Evolutionary conservation across 129 eudicot genomes (phyloP), one percentile per base, ranked within the genome.

Genomic region (Arctium minus): DNA sequence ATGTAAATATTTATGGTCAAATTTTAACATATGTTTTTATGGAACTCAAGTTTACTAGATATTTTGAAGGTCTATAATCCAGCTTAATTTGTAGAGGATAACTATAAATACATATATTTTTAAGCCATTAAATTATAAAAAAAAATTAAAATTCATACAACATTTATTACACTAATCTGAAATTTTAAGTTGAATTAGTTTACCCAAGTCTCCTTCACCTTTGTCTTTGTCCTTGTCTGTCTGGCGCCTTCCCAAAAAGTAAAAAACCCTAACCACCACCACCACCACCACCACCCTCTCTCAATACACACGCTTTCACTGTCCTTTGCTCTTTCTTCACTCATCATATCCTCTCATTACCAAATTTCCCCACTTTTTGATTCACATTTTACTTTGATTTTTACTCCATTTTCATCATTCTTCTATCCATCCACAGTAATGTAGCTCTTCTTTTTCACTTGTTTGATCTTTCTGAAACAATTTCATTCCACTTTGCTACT

Each of bases 201-300:
- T 31, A 77, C 82, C 35, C 79, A 77, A 48, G 35, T 35, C 36
- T 73, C 85, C 88, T 86, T 79, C 86, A 87, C 56, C 85, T 82
- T 87, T 83, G 82, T 79, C 27, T 36, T 3, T 27, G 38, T 72
- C 65, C 80, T 75, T 84, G 83, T 79, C 91, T 84, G 83, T 79
- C 91, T 88, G 90, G 90, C 91, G 85, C 91, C 82, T 37, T 44
- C 76, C 72, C 65, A 77, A 72, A 77, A 60, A 67, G 83, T 56
- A 77, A 89, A 86, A 86, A 89, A 87, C 92, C 89, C 73, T 81
- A 73, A 86, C 83, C 64, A 76, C 75, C 15, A 8, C 50, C 46
- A 86, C 83, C 64, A 76, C 75, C 15, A 8, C 50, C 46, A 38
- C 42, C 42, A 38, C 75, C 46, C 74, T 15, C 29, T 33, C 69